These are phyloP conservation scores for Pulveroboletus frians DNA, from an alignment of 768 basidiomycete species.

Conservation along the genomic window DNA sequence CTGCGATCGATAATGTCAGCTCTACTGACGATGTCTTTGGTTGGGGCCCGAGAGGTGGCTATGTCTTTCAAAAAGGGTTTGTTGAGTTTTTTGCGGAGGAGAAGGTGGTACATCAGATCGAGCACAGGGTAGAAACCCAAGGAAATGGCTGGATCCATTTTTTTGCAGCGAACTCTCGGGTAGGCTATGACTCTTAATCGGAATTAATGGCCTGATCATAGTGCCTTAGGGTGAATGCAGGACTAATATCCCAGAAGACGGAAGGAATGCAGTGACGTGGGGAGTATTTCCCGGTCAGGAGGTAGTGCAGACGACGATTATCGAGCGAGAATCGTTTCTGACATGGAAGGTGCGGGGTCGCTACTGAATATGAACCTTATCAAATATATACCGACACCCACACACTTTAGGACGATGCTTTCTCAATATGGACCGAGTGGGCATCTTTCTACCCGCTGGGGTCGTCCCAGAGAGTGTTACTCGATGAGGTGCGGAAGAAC, in stretches of 20 bases:
- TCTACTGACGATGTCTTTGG: constrained; percentile 80
- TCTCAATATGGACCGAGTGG: constrained; percentile 95
- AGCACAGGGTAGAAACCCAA: constrained; percentile 47
- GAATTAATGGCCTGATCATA: background rate
- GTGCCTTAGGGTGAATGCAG: constrained; percentile 60
- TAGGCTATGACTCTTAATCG: constrained; percentile 28
- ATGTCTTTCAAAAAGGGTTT: constrained; percentile 96
- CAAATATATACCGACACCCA: constrained; percentile 1
- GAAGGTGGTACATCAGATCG: constrained; percentile 54
- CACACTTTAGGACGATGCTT: constrained; percentile 81
- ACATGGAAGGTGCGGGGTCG: constrained; percentile 81
- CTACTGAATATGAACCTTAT: background rate
- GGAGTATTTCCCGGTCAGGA: constrained; percentile 97
- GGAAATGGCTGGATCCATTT: constrained; percentile 72
- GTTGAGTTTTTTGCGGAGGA: constrained; percentile 89
- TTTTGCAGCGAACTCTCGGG: constrained; percentile 78
- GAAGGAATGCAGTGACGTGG: constrained; percentile 96
- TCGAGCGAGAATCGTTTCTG: constrained; percentile 89
- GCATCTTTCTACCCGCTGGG: constrained; percentile 75
- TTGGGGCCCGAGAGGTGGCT: constrained; percentile 90
- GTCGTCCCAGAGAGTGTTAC: constrained; percentile 65
- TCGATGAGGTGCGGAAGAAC: constrained; percentile 64
- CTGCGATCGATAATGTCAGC: constrained; percentile 75
- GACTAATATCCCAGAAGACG: constrained; percentile 74
- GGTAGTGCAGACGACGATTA: constrained; percentile 93